Evolutionary conservation across 352 stramenopile species (phyloP).

Genomic region (Phytophthora hybrid): DNA sequence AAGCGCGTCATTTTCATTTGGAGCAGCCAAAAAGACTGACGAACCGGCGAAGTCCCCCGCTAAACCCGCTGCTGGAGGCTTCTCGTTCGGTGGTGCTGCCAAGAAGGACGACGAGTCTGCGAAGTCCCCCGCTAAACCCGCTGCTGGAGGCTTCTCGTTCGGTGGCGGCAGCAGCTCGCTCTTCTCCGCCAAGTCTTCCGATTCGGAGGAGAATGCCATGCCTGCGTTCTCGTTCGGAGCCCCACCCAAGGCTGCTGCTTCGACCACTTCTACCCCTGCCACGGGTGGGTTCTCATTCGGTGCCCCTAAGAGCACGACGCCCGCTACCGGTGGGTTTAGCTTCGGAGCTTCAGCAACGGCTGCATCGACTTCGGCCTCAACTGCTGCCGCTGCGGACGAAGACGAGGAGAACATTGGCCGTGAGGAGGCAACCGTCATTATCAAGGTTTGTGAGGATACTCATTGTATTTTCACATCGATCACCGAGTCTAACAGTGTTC

Average conservation of each 20-base stretch:
- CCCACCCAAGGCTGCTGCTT: conserved; percentile 27
- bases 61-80: conserved; percentile 12
- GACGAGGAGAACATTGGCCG: conserved; percentile 85
- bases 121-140: conserved; percentile 29
- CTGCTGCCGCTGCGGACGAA: conserved; percentile 47
- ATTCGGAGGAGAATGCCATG: conserved; percentile 40
- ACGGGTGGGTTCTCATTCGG: conserved; percentile 58
- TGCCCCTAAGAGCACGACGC: conserved; percentile 25
- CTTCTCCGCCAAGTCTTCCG: conserved; percentile 45
- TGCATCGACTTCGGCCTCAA: conserved; percentile 28
- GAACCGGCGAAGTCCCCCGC: conserved; percentile 29
- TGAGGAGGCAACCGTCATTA: conserved; percentile 86
- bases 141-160: conserved; percentile 30
- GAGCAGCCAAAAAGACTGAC: conserved; percentile 19
- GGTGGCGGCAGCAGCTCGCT: conserved; percentile 45
- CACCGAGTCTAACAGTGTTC: conserved; percentile 1
- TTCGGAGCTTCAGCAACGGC: conserved; percentile 36
- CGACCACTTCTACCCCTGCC: conserved; percentile 27
- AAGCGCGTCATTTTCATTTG: conserved; percentile 47
- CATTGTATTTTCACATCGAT: conserved; percentile 1
- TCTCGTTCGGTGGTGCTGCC: conserved; percentile 28
- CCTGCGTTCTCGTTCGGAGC: conserved; percentile 60
- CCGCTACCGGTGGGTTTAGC: conserved; percentile 40
- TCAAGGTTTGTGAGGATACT: conserved; percentile 65
- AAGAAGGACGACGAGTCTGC: conserved; percentile 32